Evolutionary conservation across 2,329 filamentous ascomycete species (phyloP), one percentile per base, ranked within the genome.

Genomic region (Amphichorda felina): DNA sequence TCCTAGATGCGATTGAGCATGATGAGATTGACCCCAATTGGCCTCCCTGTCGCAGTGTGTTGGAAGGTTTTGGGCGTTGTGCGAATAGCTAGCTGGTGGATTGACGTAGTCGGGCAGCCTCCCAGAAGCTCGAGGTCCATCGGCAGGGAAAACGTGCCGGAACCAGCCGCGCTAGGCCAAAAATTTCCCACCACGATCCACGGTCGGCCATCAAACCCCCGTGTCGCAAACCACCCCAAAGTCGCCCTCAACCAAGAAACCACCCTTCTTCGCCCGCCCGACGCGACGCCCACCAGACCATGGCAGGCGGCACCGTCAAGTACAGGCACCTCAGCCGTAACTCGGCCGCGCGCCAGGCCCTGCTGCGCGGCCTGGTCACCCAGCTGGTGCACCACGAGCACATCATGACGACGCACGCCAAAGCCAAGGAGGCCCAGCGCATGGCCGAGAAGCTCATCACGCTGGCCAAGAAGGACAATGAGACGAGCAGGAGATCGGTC

Each of bases 351-450:
- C 77, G 91, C 56, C 77, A 89, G 65, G 89, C 91, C 36, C 76
- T 98, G 48, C 79, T 98, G 46, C 86, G 91, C 53, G 95, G 96
- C 63, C 71, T 98, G 41, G 88, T 96, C 56, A 94, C 89, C 46
- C 91, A 89, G 37, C 82, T 98, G 46, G 82, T 98, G 63, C 73
- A 84, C 60, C 78, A 94, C 60, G 91, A 98, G 66, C 79, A 85
- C 43, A 94, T 98, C 64, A 79, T 81, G 44, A 98, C 91, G 34
- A 94, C 91, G 63, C 95, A 83, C 72, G 79, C 82, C 56, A 96
- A 96, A 64, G 91, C 91, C 33, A 98, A 96, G 63, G 91, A 98
- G 66, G 84, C 91, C 15, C 91, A 98, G 63, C 74, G 84, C 30
- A 59, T 96, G 47, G 91, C 88, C 7, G 91, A 98, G 56, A 93